phyloP scores from a whole-genome alignment of 352 stramenopile genomes.

The Blastocystis sp. region DNA sequence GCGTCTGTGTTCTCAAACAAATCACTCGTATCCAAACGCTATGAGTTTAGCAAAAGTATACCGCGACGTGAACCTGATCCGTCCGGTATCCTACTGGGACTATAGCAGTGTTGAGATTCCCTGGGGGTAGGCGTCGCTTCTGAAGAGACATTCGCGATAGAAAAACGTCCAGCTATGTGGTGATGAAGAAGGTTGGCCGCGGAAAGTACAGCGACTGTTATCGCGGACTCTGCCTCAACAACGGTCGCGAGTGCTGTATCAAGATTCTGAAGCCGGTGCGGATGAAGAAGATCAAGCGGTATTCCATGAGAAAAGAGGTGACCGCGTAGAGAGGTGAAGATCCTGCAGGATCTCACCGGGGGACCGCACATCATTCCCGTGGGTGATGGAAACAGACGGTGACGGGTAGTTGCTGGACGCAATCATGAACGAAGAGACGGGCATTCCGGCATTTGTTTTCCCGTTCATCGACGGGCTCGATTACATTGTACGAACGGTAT shows the following conservation, averaged over 20 bases:
- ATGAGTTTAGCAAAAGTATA: conserved; percentile 79
- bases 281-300: conserved; percentile 99
- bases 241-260: conserved; percentile 94
- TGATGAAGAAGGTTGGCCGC: conserved; percentile 95
- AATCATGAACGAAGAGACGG: conserved; percentile 92
- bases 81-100: conserved; percentile 96
- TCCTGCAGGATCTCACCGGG: conserved; percentile 96
- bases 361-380: conserved; percentile 90
- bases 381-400: not conserved
- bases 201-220: conserved; percentile 99
- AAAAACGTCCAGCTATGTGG: conserved; percentile 87
- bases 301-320: conserved; percentile 66
- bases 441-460: conserved; percentile 95
- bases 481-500: conserved; percentile 90
- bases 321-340: conserved; percentile 88
- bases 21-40: no score
- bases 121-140: conserved; percentile 79
- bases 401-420: conserved; percentile 90
- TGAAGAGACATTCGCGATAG: conserved; percentile 33
- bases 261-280: conserved; percentile 99
- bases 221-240: conserved; percentile 92
- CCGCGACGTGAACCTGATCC: conserved; percentile 88
- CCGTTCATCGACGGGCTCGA: conserved; percentile 98
- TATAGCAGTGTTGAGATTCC: conserved; percentile 96
- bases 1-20: no score